A percentile compares a stretch with the other conserved stretches of the same genome.
Evolutionary conservation across 768 basidiomycete genomes (phyloP).

Genomic region (Mycena capillaripes): DNA sequence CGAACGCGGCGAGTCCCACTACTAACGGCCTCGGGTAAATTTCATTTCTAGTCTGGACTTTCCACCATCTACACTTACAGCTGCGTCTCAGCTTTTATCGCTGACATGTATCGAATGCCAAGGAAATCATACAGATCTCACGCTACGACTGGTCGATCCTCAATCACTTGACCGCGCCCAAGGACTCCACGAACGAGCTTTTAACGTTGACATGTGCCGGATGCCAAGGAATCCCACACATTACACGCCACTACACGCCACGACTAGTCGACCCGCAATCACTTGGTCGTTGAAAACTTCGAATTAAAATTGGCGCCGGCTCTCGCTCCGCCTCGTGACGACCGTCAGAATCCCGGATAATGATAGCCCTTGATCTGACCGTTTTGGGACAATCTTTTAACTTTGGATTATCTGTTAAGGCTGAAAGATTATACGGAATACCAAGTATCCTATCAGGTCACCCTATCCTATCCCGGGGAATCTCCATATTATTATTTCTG

Average conservation of each 20-base stretch:
- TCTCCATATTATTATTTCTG: slow-evolving; percentile 34
- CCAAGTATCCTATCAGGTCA: not conserved
- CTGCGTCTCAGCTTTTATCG: not conserved
- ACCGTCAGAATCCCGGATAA: not conserved
- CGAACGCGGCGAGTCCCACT: no score
- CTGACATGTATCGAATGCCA: not conserved
- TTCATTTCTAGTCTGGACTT: not conserved
- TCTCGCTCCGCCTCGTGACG: no score
- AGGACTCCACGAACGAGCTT: not conserved
- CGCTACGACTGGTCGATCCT: not conserved
- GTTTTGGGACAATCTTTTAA: no score
- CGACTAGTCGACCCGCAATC: not conserved
- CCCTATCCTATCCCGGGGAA: not conserved
- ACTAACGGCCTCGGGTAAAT: not conserved
- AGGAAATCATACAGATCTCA: not conserved
- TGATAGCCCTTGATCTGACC: not conserved
- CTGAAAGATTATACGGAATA: not conserved
- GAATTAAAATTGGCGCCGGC: not conserved
- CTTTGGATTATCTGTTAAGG: no score
- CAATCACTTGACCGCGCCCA: not conserved
- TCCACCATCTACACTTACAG: slow-evolving; percentile 4
- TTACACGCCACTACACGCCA: not conserved
- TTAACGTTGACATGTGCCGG: not conserved
- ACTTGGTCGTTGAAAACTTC: not conserved
- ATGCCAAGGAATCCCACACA: not conserved